These are phyloP conservation scores for Pichia thaimueangensis DNA, from an alignment of 805 yeast genomes.

Conservation along the genomic window DNA sequence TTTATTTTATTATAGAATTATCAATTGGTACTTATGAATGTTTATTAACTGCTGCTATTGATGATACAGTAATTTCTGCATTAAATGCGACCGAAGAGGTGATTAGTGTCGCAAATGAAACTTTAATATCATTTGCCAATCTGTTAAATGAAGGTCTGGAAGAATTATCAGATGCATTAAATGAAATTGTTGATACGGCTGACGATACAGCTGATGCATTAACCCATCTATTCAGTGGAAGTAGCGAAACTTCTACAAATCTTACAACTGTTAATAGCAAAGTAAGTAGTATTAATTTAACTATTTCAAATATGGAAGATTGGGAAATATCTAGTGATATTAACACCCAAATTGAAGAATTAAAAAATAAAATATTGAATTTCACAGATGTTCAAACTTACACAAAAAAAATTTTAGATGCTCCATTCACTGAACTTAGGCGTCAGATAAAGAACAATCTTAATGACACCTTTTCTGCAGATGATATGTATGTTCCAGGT, in stretches of 20 bases:
- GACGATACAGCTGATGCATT: conserved; percentile 35
- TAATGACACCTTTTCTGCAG: conserved; percentile 19
- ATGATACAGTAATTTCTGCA: conserved; percentile 67
- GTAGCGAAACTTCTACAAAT: conserved; percentile 33
- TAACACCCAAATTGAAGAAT: conserved; percentile 44
- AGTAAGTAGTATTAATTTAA: conserved; percentile 47
- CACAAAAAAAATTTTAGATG: conserved; percentile 45
- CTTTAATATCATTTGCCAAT: conserved; percentile 46
- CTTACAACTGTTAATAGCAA: conserved; percentile 27
- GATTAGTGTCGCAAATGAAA: conserved; percentile 53
- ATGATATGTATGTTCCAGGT: conserved; percentile 36
- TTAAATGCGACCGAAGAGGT: conserved; percentile 64
- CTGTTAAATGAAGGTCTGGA: conserved; percentile 63
- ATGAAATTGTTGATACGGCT: conserved; percentile 46
- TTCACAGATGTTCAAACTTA: conserved; percentile 58
- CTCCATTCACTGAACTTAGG: conserved; percentile 53
- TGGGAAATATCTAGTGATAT: conserved; percentile 63
- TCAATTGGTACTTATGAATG: conserved; percentile 86
- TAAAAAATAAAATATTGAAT: conserved; percentile 53
- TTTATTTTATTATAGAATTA: conserved; percentile 62
- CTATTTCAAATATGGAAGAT: conserved; percentile 48
- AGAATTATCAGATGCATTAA: conserved; percentile 51
- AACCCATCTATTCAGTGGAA: conserved; percentile 43
- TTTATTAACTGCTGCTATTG: conserved; percentile 64
- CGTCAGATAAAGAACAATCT: conserved; percentile 28